Conservation (phyloP, 2,329 filamentous ascomycete species). For the Fusarium hainanense region DNA sequence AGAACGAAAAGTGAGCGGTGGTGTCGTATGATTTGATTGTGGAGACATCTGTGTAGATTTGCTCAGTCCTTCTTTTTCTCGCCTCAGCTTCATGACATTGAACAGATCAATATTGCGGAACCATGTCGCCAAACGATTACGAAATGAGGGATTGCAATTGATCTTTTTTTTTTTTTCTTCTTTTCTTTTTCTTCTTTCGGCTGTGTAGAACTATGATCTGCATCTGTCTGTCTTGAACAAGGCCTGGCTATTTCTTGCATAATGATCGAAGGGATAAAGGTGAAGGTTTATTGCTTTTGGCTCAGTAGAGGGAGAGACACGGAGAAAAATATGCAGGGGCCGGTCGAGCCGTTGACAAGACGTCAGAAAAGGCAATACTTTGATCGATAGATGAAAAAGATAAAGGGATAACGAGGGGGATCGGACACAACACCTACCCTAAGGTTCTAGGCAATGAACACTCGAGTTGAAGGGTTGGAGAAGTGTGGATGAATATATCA, state of each 20-base stretch:
- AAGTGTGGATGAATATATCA: slow-evolving; percentile 9
- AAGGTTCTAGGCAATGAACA: not conserved
- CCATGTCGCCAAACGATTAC: not conserved
- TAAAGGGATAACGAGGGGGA: slow-evolving; percentile 10
- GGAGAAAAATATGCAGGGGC: slow-evolving; percentile 16
- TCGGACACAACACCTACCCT: slow-evolving; percentile 8
- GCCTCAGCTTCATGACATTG: not conserved
- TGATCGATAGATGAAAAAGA: not conserved
- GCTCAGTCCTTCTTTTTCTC: slow-evolving; percentile 10
- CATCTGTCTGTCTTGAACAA: slow-evolving; percentile 27
- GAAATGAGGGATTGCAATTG: not conserved
- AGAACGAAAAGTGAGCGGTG: not conserved
- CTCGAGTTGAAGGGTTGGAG: slow-evolving; percentile 16
- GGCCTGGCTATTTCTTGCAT: slow-evolving; percentile 31
- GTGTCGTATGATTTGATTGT: slow-evolving; percentile 40
- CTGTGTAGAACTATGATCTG: slow-evolving; percentile 26
- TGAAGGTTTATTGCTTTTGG: slow-evolving; percentile 38
- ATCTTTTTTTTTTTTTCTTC: not conserved
- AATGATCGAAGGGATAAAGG: slow-evolving; percentile 23
- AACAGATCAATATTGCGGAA: not conserved
- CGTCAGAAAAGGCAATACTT: slow-evolving; percentile 14
- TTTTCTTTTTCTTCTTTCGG: not conserved
- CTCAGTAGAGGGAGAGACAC: slow-evolving; percentile 19
- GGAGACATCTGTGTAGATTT: slow-evolving; percentile 14
- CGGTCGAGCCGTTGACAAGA: not conserved